Evolutionary conservation across 495 filamentous ascomycete genomes (phyloP).

Genomic region (Penicillium robsamsonii): DNA sequence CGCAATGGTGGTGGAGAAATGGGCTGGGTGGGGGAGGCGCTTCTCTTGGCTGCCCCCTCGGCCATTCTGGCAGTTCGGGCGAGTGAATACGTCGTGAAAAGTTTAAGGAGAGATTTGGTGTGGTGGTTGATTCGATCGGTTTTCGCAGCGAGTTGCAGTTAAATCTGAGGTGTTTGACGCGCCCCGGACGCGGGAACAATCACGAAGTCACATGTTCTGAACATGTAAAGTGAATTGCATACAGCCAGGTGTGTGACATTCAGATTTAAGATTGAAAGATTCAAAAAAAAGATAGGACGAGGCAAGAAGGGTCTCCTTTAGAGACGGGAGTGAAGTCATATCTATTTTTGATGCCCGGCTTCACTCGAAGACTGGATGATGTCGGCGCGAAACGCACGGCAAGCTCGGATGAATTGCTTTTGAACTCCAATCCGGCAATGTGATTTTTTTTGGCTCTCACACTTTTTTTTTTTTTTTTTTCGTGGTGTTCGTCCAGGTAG

Average conservation of each 20-base stretch:
- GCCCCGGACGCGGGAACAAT: constrained; percentile 28
- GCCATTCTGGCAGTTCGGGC: constrained; percentile 31
- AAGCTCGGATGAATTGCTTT: background rate
- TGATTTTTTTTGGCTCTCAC: background rate
- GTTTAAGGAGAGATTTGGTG: background rate
- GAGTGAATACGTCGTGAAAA: constrained; percentile 18
- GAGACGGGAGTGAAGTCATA: background rate
- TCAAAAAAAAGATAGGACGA: background rate
- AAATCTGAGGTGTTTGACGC: constrained; percentile 20
- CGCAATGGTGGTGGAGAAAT: constrained; percentile 50
- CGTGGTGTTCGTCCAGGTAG: background rate
- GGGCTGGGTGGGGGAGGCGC: constrained; percentile 33
- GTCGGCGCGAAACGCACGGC: no score
- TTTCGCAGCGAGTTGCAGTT: constrained; percentile 3
- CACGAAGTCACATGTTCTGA: constrained; percentile 48
- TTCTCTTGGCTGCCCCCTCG: constrained; percentile 35
- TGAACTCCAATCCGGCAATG: background rate
- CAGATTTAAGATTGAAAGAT: background rate
- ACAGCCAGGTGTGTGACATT: background rate
- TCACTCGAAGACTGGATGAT: no score
- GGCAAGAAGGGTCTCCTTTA: background rate
- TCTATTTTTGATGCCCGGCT: no score
- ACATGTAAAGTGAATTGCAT: constrained; percentile 12
- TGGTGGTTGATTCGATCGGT: background rate
- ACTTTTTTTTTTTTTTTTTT: background rate